Conservation (phyloP, 2,329 filamentous ascomycete genomes). For the Colletotrichum theobromicola region DNA sequence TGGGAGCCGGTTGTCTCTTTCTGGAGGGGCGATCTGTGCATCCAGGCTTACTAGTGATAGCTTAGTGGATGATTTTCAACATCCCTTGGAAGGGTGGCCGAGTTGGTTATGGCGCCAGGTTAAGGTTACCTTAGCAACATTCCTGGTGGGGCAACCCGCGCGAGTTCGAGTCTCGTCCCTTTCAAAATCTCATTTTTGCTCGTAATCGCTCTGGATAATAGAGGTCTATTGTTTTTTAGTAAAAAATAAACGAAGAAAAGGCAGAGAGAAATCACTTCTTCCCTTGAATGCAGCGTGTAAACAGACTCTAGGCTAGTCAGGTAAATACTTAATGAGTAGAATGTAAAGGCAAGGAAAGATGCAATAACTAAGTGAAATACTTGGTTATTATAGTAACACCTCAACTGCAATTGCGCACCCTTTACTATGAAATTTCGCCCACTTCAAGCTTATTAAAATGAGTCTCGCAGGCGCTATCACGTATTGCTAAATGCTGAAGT, state of each 20-base stretch:
- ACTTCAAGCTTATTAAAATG: not conserved
- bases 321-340: no score
- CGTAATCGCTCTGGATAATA: no score
- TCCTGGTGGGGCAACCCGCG: not conserved
- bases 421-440: no score
- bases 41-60: accelerated
- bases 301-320: no score
- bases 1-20: not conserved
- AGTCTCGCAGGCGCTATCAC: not conserved
- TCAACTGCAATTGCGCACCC: no score
- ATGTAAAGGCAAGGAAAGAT: no score
- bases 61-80: accelerated
- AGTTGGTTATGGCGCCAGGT: not conserved
- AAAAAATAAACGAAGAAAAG: no score
- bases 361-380: no score
- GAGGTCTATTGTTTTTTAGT: no score
- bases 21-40: not conserved
- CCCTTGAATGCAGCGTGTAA: no score
- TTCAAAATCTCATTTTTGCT: not conserved
- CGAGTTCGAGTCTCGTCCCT: not conserved
- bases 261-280: no score
- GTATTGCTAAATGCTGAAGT: not conserved
- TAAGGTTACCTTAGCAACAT: not conserved
- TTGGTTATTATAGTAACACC: no score
- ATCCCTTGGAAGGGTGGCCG: not conserved